These are phyloP conservation scores for Cystobasidium ongulense DNA, from an alignment of 768 basidiomycete genomes.

Conservation along the genomic window DNA sequence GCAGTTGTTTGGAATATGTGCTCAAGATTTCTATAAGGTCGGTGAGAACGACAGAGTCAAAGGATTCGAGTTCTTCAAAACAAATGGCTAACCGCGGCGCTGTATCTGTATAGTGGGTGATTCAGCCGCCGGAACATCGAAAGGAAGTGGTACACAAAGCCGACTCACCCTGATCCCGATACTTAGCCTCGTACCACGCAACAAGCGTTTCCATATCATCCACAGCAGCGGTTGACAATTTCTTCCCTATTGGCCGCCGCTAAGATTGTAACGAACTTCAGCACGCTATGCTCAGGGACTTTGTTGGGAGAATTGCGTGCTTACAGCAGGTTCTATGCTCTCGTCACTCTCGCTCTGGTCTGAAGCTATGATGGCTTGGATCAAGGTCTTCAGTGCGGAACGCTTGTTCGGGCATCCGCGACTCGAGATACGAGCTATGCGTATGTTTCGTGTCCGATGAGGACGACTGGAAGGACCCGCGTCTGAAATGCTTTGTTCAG, in stretches of 20 bases:
- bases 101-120: background rate
- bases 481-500: background rate
- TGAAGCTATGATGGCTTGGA: constrained; percentile 7
- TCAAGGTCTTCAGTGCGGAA: background rate
- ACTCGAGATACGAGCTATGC: constrained; percentile 4
- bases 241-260: background rate
- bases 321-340: background rate
- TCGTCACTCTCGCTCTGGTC: background rate
- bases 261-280: background rate
- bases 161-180: background rate
- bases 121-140: background rate
- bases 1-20: background rate
- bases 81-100: constrained; percentile 4
- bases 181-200: constrained; percentile 23
- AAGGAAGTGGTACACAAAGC: too few species aligned
- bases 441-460: background rate
- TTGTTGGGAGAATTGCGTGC: background rate
- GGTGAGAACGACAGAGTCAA: constrained; percentile 21
- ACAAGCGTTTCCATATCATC: constrained; percentile 28
- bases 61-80: constrained; percentile 32
- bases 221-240: constrained; percentile 7
- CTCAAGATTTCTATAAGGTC: constrained; percentile 22
- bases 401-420: constrained; percentile 22
- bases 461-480: background rate
- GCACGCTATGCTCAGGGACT: background rate